Conservation (phyloP, 345 rosid genomes). For the Gossypium anomalum region DNA sequence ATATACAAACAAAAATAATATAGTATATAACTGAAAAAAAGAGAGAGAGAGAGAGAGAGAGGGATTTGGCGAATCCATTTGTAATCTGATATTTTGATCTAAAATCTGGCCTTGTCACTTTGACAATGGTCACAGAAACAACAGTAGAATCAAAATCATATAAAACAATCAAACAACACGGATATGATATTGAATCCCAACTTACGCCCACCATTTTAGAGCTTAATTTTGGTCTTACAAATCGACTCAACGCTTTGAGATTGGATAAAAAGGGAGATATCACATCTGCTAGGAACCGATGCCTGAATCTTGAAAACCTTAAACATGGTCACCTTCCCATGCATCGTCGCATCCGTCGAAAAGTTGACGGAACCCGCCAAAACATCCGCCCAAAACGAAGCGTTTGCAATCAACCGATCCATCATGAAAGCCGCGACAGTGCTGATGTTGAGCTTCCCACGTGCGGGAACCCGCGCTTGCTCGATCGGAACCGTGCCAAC, state of each 20-base stretch:
- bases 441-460: constrained; percentile 25
- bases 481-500: constrained; percentile 26
- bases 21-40: no score
- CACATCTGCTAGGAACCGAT: constrained; percentile 2
- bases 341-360: constrained; percentile 30
- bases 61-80: no score
- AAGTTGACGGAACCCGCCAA: constrained; percentile 30
- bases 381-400: constrained; percentile 28
- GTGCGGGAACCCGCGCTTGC: constrained; percentile 21
- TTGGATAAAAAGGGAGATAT: background rate
- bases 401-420: constrained; percentile 22
- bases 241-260: background rate
- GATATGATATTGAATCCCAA: no score
- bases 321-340: constrained; percentile 5
- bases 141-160: no score
- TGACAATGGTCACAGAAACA: no score
- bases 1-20: no score
- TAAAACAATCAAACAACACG: no score
- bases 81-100: no score
- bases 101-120: no score
- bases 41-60: no score
- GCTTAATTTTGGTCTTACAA: constrained; percentile 2
- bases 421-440: constrained; percentile 25
- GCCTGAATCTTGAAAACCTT: constrained; percentile 5
- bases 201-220: background rate